phyloP scores from a whole-genome alignment of 2,329 filamentous ascomycete genomes.

The Pseudogymnoascus sp. region DNA sequence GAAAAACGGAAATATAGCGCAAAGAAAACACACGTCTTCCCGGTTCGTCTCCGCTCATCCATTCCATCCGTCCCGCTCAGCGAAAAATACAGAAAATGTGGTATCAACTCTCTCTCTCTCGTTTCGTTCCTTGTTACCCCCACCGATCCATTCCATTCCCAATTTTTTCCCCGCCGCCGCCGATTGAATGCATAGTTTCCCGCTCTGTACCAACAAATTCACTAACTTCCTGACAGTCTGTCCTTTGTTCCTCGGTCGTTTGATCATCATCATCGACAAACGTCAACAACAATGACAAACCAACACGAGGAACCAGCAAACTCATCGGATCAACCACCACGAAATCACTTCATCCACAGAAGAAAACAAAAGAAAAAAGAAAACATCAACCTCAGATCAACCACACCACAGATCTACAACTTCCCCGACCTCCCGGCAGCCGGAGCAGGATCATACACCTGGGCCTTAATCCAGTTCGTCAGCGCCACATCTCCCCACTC shows the following conservation, averaged over 20 bases:
- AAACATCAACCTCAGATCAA: neutral
- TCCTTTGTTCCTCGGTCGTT: neutral
- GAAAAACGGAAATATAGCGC: neutral
- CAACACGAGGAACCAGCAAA: neutral
- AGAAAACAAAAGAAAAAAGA: neutral
- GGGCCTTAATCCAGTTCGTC: slow-evolving; percentile 53
- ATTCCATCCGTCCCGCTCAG: neutral
- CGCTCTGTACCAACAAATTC: neutral
- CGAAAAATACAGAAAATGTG: slow-evolving; percentile 1
- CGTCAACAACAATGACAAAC: neutral
- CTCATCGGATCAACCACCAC: neutral
- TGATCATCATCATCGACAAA: neutral
- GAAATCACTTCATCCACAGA: neutral
- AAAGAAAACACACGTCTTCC: neutral
- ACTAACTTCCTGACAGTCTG: neutral
- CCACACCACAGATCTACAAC: slow-evolving; percentile 18
- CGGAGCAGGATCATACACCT: slow-evolving; percentile 50
- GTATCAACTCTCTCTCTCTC: neutral
- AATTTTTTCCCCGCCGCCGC: neutral
- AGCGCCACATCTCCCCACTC: slow-evolving; percentile 62
- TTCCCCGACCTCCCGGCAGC: slow-evolving; percentile 1
- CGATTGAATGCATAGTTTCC: neutral
- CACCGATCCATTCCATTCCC: neutral
- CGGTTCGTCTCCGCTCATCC: neutral
- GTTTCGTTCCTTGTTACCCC: neutral